Percentiles rank a stretch among this genome's conserved stretches.
Evolutionary conservation across 257 asterid species (phyloP).

Genomic region (Nicotiana undulata): DNA sequence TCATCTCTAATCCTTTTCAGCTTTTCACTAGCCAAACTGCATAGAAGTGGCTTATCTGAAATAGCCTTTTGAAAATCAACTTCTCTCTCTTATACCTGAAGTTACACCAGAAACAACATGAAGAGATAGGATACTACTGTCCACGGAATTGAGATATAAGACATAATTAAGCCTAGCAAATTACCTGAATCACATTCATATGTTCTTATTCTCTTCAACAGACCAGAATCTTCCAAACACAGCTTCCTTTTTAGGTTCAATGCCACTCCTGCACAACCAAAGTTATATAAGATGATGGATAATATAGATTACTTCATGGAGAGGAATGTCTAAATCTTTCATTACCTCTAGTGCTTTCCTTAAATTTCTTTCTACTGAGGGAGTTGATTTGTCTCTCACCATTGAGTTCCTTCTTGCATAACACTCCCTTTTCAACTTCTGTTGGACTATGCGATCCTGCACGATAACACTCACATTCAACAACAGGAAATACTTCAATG

Average conservation of each 20-base stretch:
- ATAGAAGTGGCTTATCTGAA: conserved; percentile 11
- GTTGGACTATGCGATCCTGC: conserved; percentile 40
- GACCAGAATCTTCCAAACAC: conserved; percentile 23
- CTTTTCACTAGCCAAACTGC: conserved; percentile 29
- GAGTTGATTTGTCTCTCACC: conserved; percentile 15
- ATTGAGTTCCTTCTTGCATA: background rate
- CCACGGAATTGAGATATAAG: background rate
- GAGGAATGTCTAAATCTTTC: background rate
- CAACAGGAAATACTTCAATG: background rate
- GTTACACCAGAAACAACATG: background rate
- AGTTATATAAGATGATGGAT: conserved; percentile 9
- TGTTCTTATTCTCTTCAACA: conserved; percentile 37
- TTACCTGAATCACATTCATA: conserved; percentile 24
- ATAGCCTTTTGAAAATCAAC: background rate
- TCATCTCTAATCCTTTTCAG: conserved; percentile 42
- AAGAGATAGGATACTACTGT: background rate
- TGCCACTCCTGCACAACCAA: conserved; percentile 14
- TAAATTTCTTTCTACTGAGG: conserved; percentile 17
- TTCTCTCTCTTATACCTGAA: conserved; percentile 22
- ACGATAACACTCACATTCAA: background rate
- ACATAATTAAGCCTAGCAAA: conserved; percentile 1
- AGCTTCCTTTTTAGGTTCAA: conserved; percentile 42
- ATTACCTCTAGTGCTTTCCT: conserved; percentile 28
- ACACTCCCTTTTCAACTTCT: conserved; percentile 13
- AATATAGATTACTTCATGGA: background rate